phyloP scores from a whole-genome alignment of 768 basidiomycete genomes.

The Crassisporium funariophilum region DNA sequence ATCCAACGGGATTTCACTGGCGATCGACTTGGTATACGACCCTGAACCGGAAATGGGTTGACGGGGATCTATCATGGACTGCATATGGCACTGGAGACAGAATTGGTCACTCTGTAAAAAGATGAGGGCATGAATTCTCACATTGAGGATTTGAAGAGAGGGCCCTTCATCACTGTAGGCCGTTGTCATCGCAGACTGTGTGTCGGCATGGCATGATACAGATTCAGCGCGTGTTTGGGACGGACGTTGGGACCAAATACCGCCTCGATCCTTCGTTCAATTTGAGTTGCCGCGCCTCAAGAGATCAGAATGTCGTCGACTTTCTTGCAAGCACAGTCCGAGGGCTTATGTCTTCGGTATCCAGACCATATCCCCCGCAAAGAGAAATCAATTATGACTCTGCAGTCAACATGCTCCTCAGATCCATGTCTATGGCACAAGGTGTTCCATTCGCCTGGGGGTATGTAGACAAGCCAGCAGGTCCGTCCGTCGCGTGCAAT shows the following conservation, averaged over 20 bases:
- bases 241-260: conserved; percentile 17
- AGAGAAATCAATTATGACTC: conserved; percentile 54
- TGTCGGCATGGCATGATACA: no score
- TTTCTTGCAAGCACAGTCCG: conserved; percentile 52
- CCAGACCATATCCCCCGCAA: conserved; percentile 68
- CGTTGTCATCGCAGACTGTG: no score
- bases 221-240: no score
- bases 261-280: not conserved
- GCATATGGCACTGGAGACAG: no score
- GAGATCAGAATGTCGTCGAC: not conserved
- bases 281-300: not conserved
- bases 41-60: not conserved
- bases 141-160: no score
- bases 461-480: conserved; percentile 77
- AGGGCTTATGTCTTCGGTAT: conserved; percentile 69
- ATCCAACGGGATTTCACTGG: conserved; percentile 21
- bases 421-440: conserved; percentile 58
- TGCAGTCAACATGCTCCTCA: conserved; percentile 61
- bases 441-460: conserved; percentile 69
- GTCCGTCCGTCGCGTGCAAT: conserved; percentile 39
- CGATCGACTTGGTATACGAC: conserved; percentile 1
- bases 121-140: no score
- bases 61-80: not conserved
- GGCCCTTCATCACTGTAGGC: no score
- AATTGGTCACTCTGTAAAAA: no score